These are phyloP conservation scores for Marasmius fiardii DNA, from an alignment of 1,284 basidiomycete species.

Conservation along the genomic window DNA sequence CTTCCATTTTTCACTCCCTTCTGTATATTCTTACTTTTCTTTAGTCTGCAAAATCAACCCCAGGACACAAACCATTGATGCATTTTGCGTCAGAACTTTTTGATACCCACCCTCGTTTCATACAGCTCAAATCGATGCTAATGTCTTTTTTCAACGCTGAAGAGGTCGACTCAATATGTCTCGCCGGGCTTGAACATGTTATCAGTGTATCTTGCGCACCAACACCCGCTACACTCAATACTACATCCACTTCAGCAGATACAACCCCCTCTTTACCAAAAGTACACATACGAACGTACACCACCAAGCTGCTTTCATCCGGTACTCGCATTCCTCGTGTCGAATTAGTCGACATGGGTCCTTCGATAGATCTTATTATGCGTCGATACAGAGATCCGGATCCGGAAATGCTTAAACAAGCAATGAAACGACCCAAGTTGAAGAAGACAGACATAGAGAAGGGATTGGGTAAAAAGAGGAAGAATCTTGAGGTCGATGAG, in stretches of 20 bases:
- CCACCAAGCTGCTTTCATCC: conserved; percentile 70
- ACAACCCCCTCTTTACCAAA: conserved; percentile 58
- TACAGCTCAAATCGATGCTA: conserved; percentile 91
- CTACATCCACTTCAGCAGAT: conserved; percentile 38
- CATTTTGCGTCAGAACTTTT: conserved; percentile 95
- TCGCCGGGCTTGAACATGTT: conserved; percentile 88
- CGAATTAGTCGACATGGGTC: conserved; percentile 88
- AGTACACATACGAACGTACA: conserved; percentile 90
- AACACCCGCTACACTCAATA: conserved; percentile 48
- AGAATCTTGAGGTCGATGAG: conserved; percentile 96
- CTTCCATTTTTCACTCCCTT: conserved; percentile 11
- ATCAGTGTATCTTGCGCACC: conserved; percentile 84
- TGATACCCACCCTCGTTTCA: conserved; percentile 86
- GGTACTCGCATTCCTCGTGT: conserved; percentile 79
- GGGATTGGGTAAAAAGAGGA: conserved; percentile 89
- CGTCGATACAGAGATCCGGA: conserved; percentile 77
- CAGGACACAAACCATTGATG: conserved; percentile 91
- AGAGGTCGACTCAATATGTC: conserved; percentile 79
- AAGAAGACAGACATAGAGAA: conserved; percentile 83
- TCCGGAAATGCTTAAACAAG: conserved; percentile 76
- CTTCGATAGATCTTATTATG: conserved; percentile 81
- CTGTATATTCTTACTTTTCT: not conserved
- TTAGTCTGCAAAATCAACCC: conserved; percentile 83
- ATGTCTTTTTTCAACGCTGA: conserved; percentile 91
- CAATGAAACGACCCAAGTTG: conserved; percentile 83